phyloP scores from a whole-genome alignment of 73 alveolate genomes.

The Symbiodinium natans region DNA sequence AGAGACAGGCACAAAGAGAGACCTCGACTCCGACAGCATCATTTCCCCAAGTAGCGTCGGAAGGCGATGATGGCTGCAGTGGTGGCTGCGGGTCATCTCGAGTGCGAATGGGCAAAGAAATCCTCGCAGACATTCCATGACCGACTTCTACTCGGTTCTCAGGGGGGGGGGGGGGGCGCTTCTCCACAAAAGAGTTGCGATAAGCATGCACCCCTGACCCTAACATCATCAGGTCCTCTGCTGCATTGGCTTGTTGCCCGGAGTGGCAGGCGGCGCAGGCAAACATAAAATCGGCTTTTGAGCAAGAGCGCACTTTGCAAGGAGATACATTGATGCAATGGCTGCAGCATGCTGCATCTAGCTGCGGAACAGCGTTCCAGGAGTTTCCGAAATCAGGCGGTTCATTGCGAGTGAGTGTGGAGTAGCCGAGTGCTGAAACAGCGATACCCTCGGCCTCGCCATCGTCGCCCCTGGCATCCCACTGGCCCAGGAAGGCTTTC shows the following conservation, averaged over 20 bases:
- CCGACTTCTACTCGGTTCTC: too few relatives aligned
- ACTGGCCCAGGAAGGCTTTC: background rate
- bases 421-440: too few relatives aligned
- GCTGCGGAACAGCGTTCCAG: too few relatives aligned
- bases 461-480: constrained; percentile 7
- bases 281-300: background rate
- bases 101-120: background rate
- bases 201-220: too few relatives aligned
- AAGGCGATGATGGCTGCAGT: background rate
- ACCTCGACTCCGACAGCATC: too few relatives aligned
- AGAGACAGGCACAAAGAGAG: too few relatives aligned
- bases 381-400: too few relatives aligned
- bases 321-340: background rate
- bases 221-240: background rate
- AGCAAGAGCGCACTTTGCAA: background rate
- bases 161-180: too few relatives aligned
- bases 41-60: background rate
- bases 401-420: too few relatives aligned
- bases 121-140: background rate
- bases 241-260: background rate
- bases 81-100: constrained; percentile 18
- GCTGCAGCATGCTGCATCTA: background rate
- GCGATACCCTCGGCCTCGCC: too few relatives aligned
- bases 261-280: background rate
- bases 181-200: too few relatives aligned